A percentile compares a stretch with the other conserved stretches of the same genome.
phyloP scores from a whole-genome alignment of 345 rosid genomes.

The Viola odorata region DNA sequence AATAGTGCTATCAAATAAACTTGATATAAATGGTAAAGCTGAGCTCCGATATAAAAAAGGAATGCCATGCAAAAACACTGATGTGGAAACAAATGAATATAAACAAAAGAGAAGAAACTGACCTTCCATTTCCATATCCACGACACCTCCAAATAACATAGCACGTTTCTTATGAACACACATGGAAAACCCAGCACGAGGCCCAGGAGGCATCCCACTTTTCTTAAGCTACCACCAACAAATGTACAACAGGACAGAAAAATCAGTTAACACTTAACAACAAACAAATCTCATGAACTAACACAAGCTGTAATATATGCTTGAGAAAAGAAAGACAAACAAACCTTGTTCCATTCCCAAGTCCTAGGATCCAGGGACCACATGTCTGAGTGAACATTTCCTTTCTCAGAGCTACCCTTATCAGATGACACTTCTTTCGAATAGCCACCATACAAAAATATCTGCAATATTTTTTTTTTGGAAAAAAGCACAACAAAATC shows the following conservation, averaged over 20 bases:
- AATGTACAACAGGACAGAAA: neutral
- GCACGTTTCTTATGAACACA: constrained; percentile 97
- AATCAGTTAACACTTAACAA: neutral
- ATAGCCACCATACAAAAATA: constrained; percentile 88
- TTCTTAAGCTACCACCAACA: constrained; percentile 61
- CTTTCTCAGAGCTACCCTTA: constrained; percentile 75
- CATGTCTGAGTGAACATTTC: constrained; percentile 84
- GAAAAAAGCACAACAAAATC: too few relatives aligned
- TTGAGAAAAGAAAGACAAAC: constrained; percentile 12
- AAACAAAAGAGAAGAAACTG: constrained; percentile 17
- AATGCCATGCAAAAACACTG: neutral
- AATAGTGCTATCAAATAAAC: neutral
- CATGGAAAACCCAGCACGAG: constrained; percentile 89
- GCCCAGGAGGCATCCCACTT: constrained; percentile 94
- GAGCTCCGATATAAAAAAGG: too few relatives aligned
- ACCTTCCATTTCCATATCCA: constrained; percentile 96
- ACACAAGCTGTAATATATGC: neutral
- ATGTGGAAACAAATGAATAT: too few relatives aligned
- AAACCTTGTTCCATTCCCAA: constrained; percentile 99
- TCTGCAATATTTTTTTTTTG: constrained; percentile 31
- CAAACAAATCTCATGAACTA: neutral
- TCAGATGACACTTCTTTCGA: constrained; percentile 86
- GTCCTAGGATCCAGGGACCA: constrained; percentile 98
- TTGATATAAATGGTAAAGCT: neutral
- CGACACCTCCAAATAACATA: constrained; percentile 90